Evolutionary conservation across 129 eudicot genomes (phyloP).

Genomic region (Escallonia rubra): DNA sequence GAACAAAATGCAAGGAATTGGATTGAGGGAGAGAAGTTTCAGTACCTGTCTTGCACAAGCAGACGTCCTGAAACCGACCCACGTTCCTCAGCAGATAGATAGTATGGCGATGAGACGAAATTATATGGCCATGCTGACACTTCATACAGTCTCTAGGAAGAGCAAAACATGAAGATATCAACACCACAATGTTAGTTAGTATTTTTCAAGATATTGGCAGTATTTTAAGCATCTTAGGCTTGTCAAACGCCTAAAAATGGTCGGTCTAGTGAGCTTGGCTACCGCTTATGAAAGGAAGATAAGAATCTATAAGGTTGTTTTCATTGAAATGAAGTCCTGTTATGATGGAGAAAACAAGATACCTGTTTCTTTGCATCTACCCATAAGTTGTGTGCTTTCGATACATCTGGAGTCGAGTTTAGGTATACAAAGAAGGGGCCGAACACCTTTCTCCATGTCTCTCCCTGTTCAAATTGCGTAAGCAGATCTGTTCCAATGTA

Average conservation of each 20-base stretch:
- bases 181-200: neutral
- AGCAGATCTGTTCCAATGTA: conserved; percentile 41
- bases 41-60: conserved; percentile 35
- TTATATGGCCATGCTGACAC: conserved; percentile 41
- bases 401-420: conserved; percentile 27
- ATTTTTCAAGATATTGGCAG: neutral
- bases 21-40: too few relatives aligned
- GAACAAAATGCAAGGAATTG: too few relatives aligned
- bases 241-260: too few relatives aligned
- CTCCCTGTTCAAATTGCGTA: conserved; percentile 38
- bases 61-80: conserved; percentile 40
- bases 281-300: too few relatives aligned
- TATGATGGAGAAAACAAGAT: neutral
- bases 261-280: too few relatives aligned
- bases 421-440: conserved; percentile 47
- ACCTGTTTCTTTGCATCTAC: conserved; percentile 53
- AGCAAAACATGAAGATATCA: neutral
- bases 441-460: conserved; percentile 51
- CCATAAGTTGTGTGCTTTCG: conserved; percentile 37
- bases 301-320: neutral
- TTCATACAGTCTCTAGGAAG: conserved; percentile 25
- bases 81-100: conserved; percentile 27
- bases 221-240: too few relatives aligned
- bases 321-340: neutral
- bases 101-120: conserved; percentile 36